Conservation (phyloP, 1,284 basidiomycete genomes). For the Puccinia coronata region DNA sequence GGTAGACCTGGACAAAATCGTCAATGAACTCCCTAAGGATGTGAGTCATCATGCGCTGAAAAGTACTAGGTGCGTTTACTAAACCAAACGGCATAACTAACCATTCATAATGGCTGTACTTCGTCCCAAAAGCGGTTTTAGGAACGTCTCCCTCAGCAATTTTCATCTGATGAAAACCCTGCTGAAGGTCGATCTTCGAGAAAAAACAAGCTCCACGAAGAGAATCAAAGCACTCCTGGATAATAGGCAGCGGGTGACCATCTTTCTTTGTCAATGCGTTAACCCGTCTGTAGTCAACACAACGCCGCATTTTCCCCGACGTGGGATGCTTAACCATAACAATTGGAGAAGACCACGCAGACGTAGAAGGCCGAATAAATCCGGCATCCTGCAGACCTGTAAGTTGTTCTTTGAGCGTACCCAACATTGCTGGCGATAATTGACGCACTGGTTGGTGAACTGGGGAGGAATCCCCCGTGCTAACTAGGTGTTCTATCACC, state of each 20-base stretch:
- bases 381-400: not conserved
- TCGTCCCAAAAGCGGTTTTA: conserved; percentile 14
- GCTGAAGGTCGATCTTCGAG: conserved; percentile 18
- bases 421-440: conserved; percentile 3
- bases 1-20: too few relatives aligned
- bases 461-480: not conserved
- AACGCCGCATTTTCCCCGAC: conserved; percentile 6
- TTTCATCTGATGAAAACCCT: conserved; percentile 25
- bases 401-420: not conserved
- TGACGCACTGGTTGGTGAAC: not conserved
- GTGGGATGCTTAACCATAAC: conserved; percentile 16
- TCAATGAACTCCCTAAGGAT: too few relatives aligned
- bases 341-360: conserved; percentile 6
- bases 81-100: too few relatives aligned
- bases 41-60: too few relatives aligned
- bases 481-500: not conserved
- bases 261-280: conserved; percentile 18
- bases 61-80: too few relatives aligned
- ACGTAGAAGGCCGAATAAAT: conserved; percentile 8
- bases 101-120: too few relatives aligned
- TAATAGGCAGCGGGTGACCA: not conserved
- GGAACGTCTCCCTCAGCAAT: not conserved
- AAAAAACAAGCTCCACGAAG: not conserved
- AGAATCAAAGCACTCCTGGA: conserved; percentile 23
- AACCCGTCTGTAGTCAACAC: not conserved